A percentile compares a stretch with the other conserved stretches of the same genome.
Evolutionary conservation across 352 stramenopile genomes (phyloP).

Genomic region (Globisporangium megalacanthum): DNA sequence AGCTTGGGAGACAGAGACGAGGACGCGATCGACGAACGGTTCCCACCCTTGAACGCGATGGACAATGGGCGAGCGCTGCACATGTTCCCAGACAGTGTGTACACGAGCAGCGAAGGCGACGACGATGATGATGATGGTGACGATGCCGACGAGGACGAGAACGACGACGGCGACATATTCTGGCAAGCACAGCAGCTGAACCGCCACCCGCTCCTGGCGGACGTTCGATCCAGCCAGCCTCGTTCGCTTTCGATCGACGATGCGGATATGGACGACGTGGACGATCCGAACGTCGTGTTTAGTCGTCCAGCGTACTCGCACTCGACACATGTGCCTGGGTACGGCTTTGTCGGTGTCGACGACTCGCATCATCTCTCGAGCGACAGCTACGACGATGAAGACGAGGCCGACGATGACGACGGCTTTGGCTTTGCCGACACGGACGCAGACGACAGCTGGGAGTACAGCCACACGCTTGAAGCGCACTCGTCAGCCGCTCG

Average conservation of each 20-base stretch:
- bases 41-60: neutral
- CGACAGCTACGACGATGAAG: neutral
- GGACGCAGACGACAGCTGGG: slow-evolving; percentile 16
- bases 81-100: slow-evolving; percentile 23
- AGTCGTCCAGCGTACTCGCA: neutral
- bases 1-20: neutral
- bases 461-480: slow-evolving; percentile 23
- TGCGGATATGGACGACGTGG: slow-evolving; percentile 1
- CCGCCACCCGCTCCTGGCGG: neutral
- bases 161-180: neutral
- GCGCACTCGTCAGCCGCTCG: slow-evolving; percentile 18
- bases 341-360: slow-evolving; percentile 4
- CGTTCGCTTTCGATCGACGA: slow-evolving; percentile 9
- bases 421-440: slow-evolving; percentile 1
- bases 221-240: neutral
- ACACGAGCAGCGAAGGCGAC: slow-evolving; percentile 21
- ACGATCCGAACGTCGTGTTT: neutral
- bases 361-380: neutral
- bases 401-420: slow-evolving; percentile 1
- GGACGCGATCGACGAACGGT: neutral
- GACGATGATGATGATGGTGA: slow-evolving; percentile 11
- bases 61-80: slow-evolving; percentile 4
- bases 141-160: slow-evolving; percentile 12
- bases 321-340: neutral
- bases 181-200: neutral